phyloP scores from a whole-genome alignment of 1,284 basidiomycete species.

The Apiotrichum gracile region DNA sequence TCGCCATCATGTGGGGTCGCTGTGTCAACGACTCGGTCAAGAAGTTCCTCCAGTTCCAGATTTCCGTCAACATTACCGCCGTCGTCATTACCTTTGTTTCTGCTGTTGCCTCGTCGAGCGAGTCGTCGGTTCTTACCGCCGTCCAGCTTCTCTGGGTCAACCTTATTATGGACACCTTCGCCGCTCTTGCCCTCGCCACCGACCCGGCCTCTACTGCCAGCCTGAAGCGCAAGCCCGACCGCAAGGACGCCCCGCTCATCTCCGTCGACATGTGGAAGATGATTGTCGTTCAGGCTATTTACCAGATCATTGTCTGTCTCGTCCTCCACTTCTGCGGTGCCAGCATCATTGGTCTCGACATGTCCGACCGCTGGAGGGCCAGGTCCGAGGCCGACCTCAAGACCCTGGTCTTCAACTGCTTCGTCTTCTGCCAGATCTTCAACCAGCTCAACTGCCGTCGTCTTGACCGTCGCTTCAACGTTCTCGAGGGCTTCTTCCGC shows the following conservation, averaged over 20 bases:
- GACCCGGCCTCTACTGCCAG: constrained; percentile 80
- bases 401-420: constrained; percentile 90
- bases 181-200: constrained; percentile 91
- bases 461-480: constrained; percentile 77
- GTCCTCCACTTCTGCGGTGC: constrained; percentile 82
- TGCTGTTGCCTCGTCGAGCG: constrained; percentile 69
- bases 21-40: constrained; percentile 96
- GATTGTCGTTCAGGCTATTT: constrained; percentile 82
- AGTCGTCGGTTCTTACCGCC: constrained; percentile 81
- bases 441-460: constrained; percentile 90
- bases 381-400: constrained; percentile 56
- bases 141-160: constrained; percentile 81
- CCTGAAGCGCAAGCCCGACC: constrained; percentile 85
- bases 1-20: constrained; percentile 98
- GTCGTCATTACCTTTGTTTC: constrained; percentile 91
- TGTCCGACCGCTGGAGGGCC: background rate
- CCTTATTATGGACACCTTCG: constrained; percentile 92
- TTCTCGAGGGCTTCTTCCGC: constrained; percentile 73
- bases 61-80: constrained; percentile 92
- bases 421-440: constrained; percentile 92
- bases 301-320: constrained; percentile 78
- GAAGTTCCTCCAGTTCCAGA: constrained; percentile 98
- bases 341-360: constrained; percentile 62
- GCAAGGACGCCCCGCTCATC: constrained; percentile 81
- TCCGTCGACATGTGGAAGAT: constrained; percentile 90